Percentiles rank a stretch among this genome's conserved stretches.
Conservation (phyloP, 768 basidiomycete genomes). For the Leccinum longicurvipes region DNA sequence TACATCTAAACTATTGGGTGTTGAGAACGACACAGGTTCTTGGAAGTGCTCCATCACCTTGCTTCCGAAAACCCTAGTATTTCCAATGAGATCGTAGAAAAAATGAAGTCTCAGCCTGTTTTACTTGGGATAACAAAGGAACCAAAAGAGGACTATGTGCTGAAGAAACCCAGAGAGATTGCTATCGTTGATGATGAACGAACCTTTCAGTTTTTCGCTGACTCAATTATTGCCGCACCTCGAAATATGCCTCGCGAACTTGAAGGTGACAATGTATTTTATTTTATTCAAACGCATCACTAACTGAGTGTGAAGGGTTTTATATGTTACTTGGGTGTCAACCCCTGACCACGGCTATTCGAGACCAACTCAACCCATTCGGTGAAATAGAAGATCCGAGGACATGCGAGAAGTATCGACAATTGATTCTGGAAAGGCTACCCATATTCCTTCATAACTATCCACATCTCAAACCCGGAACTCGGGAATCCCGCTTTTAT, state of each 20-base stretch:
- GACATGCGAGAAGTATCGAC: constrained; percentile 44
- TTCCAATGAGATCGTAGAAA: constrained; percentile 43
- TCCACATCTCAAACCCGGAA: constrained; percentile 51
- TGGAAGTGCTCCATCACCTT: constrained; percentile 78
- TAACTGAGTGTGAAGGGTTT: constrained; percentile 45
- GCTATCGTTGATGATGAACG: constrained; percentile 81
- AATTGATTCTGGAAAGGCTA: constrained; percentile 69
- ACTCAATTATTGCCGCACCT: constrained; percentile 66
- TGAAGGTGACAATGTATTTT: constrained; percentile 49
- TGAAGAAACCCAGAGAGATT: constrained; percentile 63
- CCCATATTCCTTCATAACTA: constrained; percentile 88
- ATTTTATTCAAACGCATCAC: neutral
- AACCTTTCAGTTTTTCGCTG: constrained; percentile 68
- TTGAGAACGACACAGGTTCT: constrained; percentile 47
- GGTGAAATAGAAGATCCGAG: constrained; percentile 45
- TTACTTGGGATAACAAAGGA: constrained; percentile 55
- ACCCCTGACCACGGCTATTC: constrained; percentile 65
- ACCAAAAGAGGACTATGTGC: constrained; percentile 63
- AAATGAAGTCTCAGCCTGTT: constrained; percentile 65
- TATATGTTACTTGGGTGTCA: constrained; percentile 72
- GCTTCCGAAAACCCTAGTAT: constrained; percentile 58
- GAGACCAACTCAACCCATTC: constrained; percentile 63
- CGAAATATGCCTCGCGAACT: constrained; percentile 90
- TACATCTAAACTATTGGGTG: neutral
- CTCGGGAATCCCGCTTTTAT: constrained; percentile 58